Evolutionary conservation across 805 yeast genomes (phyloP), one percentile per base, ranked within the genome.

Genomic region (Ogataea trehaloabstinens): DNA sequence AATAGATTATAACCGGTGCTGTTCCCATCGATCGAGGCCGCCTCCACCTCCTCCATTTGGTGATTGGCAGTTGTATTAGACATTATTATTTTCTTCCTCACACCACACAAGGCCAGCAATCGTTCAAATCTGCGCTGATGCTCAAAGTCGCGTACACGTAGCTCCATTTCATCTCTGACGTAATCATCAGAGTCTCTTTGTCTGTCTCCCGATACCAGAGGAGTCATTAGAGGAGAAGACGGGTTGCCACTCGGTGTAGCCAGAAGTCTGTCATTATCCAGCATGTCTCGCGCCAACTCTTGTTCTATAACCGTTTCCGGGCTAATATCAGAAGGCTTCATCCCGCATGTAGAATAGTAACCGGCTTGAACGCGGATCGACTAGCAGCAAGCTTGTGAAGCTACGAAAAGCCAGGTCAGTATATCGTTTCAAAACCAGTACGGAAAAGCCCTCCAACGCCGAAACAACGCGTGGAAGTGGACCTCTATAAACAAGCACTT

Each of bases 161-260:
- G 18, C 10, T 41, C 34, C 6, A 77, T 72, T 40, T 71, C 77
- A 3, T 82, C n/a, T 8, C 27, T 17, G 7, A 8, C 15, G 15
- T 27, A 12, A 15, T 7, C 13, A 12, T 27, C 30, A n/a, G 17
- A 27, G 22, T 19, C 5, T 25, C 31, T 4, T 29, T 38, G 6
- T 29, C 25, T 12, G 24, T 15, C 22, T 5, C 27, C 80, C 12
- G 78, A 71, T 13, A 77, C 52, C 1, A 82, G 67, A 22, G 78
- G 64, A 6, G 77, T 72, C 1, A 80, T 69, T 5, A 82, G 76
- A 1, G 80, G 70, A 18, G 73, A 61, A 36, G 79, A 69, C 1
- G 85, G 85, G 48, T 70, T 75, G 4, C 74, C 46, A 1, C 62
- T 67, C 11, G 76, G 60, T 45, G 74, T 78, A 2, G 70, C 72